Percentiles rank a stretch among this genome's conserved stretches.
Conservation (phyloP, 345 rosid genomes). For the Citrus maxima region DNA sequence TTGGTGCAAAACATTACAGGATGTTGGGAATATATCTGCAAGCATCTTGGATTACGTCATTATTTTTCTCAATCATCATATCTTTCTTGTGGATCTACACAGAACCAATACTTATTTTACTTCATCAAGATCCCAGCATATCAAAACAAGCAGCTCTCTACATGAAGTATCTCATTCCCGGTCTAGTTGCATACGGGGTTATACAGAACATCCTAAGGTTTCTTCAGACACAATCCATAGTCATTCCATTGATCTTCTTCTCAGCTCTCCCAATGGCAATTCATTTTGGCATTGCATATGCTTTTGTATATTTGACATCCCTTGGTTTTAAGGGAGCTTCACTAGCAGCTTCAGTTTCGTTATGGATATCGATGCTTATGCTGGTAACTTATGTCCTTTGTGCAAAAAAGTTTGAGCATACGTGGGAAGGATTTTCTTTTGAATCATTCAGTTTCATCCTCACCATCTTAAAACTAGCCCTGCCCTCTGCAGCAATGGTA, state of each 20-base stretch:
- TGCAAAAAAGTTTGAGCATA: background rate
- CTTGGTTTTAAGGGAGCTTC: background rate
- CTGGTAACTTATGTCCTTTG: background rate
- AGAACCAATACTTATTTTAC: background rate
- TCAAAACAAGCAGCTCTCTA: background rate
- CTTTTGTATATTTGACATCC: background rate
- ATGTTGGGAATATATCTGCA: background rate
- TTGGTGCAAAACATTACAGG: background rate
- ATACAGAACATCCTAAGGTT: background rate
- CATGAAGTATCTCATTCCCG: background rate
- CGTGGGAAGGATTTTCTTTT: background rate
- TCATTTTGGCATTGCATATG: background rate
- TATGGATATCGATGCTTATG: slow-evolving; percentile 17
- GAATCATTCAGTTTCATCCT: background rate
- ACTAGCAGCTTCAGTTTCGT: background rate
- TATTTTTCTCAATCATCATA: background rate
- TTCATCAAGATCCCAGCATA: background rate
- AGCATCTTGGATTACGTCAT: background rate
- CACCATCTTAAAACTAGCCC: background rate
- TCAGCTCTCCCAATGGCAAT: background rate
- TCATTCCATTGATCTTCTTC: background rate
- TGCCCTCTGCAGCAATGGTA: background rate
- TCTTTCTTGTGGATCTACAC: background rate
- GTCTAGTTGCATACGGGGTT: background rate
- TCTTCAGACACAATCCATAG: background rate